These are phyloP conservation scores for Monosporascus ibericus DNA, from an alignment of 2,329 filamentous ascomycete genomes.

Conservation along the genomic window DNA sequence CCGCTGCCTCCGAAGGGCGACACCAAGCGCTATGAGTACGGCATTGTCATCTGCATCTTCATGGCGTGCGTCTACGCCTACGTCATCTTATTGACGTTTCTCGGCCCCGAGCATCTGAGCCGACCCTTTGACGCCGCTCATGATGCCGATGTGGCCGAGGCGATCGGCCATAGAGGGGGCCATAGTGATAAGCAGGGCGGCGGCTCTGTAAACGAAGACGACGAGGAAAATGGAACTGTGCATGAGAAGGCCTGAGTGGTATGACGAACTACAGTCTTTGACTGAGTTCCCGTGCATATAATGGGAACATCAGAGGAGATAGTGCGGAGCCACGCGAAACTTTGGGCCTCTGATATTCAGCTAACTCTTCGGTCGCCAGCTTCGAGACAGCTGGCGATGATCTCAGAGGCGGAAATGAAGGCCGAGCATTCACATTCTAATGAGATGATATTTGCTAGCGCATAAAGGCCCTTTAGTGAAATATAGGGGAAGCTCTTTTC, in stretches of 20 bases:
- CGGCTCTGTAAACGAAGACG: constrained; percentile 16
- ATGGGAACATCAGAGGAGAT: too few relatives aligned
- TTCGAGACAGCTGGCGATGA: too few relatives aligned
- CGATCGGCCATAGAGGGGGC: constrained; percentile 31
- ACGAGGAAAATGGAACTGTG: constrained; percentile 21
- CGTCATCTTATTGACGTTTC: constrained; percentile 53
- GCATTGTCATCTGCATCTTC: constrained; percentile 83
- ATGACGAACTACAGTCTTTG: background rate
- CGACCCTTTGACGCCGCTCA: constrained; percentile 45
- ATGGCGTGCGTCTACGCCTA: constrained; percentile 75
- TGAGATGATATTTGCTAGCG: too few relatives aligned
- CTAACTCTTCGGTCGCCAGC: too few relatives aligned
- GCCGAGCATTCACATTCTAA: too few relatives aligned
- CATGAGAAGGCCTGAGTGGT: constrained; percentile 9
- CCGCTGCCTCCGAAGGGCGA: constrained; percentile 54
- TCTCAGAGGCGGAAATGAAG: too few relatives aligned
- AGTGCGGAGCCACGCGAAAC: too few relatives aligned
- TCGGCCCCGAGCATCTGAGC: constrained; percentile 52
- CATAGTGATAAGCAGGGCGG: constrained; percentile 17
- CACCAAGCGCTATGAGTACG: constrained; percentile 61
- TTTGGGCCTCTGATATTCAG: too few relatives aligned
- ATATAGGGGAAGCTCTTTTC: too few relatives aligned
- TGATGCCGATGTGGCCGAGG: constrained; percentile 42
- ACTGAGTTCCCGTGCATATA: too few relatives aligned
- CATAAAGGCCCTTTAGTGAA: too few relatives aligned